Conservation (phyloP, 2,329 filamentous ascomycete genomes). For the Aspergillus awamori region DNA sequence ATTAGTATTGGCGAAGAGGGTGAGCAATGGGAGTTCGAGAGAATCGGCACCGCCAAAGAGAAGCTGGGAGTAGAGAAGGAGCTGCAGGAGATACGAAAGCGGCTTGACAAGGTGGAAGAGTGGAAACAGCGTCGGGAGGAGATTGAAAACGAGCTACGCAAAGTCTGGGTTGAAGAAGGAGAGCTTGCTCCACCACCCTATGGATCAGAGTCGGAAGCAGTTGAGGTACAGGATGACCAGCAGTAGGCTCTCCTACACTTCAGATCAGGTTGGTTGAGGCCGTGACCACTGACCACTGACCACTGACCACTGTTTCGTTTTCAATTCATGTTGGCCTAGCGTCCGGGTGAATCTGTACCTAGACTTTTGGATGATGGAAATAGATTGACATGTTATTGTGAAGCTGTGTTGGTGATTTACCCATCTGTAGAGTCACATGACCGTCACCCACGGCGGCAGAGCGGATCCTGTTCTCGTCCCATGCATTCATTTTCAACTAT, state of each 20-base stretch:
- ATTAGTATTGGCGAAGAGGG: slow-evolving; percentile 78
- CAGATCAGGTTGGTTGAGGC: background rate
- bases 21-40: slow-evolving; percentile 89
- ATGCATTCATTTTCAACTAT: background rate
- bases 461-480: background rate
- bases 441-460: background rate
- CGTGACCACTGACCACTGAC: background rate
- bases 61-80: slow-evolving; percentile 93
- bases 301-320: background rate
- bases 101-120: slow-evolving; percentile 76
- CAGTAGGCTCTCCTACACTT: background rate
- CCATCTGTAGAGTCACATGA: slow-evolving; percentile 12
- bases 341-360: no score
- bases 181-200: slow-evolving; percentile 44
- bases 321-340: background rate
- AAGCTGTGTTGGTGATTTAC: background rate
- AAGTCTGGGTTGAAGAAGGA: slow-evolving; percentile 60
- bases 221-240: slow-evolving; percentile 6
- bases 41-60: slow-evolving; percentile 90
- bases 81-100: slow-evolving; percentile 77
- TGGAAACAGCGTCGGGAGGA: slow-evolving; percentile 78
- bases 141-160: slow-evolving; percentile 78
- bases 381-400: background rate
- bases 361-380: background rate
- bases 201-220: slow-evolving; percentile 27